phyloP scores from a whole-genome alignment of 2,329 filamentous ascomycete species.

The Ascochyta rabiei region DNA sequence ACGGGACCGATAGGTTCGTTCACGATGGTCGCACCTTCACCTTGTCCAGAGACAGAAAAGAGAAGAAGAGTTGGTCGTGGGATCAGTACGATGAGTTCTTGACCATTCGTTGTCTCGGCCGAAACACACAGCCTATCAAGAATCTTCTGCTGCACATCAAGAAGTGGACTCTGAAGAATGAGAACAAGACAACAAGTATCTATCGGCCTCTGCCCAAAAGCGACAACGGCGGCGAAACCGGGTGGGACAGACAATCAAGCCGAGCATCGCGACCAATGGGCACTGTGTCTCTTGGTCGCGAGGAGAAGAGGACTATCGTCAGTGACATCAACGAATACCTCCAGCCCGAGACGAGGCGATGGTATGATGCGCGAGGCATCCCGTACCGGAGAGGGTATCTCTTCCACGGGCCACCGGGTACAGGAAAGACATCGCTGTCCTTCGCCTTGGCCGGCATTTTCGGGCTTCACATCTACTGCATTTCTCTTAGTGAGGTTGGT shows the following conservation, averaged over 20 bases:
- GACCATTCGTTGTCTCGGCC: constrained; percentile 55
- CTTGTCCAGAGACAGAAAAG: constrained; percentile 48
- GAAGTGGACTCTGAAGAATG: constrained; percentile 51
- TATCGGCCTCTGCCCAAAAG: constrained; percentile 49
- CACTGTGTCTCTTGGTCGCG: constrained; percentile 74
- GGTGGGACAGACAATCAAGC: constrained; percentile 53
- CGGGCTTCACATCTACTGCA: constrained; percentile 54
- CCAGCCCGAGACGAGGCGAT: constrained; percentile 72
- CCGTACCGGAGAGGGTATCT: constrained; percentile 86
- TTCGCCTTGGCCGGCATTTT: constrained; percentile 56
- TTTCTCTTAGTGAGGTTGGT: constrained; percentile 67
- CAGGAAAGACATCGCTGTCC: constrained; percentile 68
- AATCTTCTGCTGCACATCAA: constrained; percentile 54
- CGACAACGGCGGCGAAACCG: constrained; percentile 37
- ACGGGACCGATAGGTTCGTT: constrained; percentile 53
- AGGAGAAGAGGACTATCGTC: constrained; percentile 70
- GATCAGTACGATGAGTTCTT: constrained; percentile 50
- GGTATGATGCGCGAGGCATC: constrained; percentile 84
- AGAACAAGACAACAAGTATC: constrained; percentile 54
- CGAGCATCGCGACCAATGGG: constrained; percentile 73
- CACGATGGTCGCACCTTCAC: constrained; percentile 50
- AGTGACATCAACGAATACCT: constrained; percentile 80
- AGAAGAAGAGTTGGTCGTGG: constrained; percentile 33
- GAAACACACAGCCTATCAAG: constrained; percentile 57
- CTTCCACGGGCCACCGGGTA: constrained; percentile 79